Evolutionary conservation across 352 stramenopile species (phyloP).

Genomic region (Globisporangium solare): DNA sequence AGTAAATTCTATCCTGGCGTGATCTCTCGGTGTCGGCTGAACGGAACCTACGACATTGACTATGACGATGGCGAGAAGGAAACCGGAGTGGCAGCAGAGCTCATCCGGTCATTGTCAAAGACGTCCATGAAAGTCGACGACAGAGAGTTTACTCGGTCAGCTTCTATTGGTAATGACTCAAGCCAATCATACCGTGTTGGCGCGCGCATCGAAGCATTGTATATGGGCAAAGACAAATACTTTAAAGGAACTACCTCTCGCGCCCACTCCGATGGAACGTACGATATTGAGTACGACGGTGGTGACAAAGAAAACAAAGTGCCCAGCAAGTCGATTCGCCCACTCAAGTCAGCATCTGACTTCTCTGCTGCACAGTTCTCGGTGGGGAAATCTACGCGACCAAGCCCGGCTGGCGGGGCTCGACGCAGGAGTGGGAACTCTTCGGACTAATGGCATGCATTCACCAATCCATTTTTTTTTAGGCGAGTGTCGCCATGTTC

Average conservation of each 20-base stretch:
- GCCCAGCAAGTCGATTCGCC: conserved; percentile 20
- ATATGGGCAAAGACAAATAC: conserved; percentile 53
- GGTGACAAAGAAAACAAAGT: conserved; percentile 49
- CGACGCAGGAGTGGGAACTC: conserved; percentile 40
- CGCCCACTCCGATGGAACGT: conserved; percentile 46
- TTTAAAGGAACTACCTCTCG: conserved; percentile 53
- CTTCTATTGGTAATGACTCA: not conserved
- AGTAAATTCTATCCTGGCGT: conserved; percentile 67
- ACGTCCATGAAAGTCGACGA: conserved; percentile 23
- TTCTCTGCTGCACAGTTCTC: conserved; percentile 44
- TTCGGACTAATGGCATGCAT: conserved; percentile 25
- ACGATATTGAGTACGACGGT: conserved; percentile 60
- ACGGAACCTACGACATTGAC: conserved; percentile 75
- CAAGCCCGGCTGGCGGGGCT: conserved; percentile 23
- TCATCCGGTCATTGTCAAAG: conserved; percentile 26
- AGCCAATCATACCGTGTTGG: conserved; percentile 6
- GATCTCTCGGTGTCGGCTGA: conserved; percentile 45
- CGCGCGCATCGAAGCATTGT: conserved; percentile 50
- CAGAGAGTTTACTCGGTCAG: not conserved
- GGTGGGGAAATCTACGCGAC: conserved; percentile 26
- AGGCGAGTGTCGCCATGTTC: conserved; percentile 1
- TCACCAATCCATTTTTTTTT: not conserved
- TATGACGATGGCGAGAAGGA: conserved; percentile 81
- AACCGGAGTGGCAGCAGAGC: conserved; percentile 34
- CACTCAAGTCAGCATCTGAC: conserved; percentile 22